A percentile compares a stretch with the other conserved stretches of the same genome.
Conservation (phyloP, 2,329 filamentous ascomycete genomes). For the Apiospora saccharicola region DNA sequence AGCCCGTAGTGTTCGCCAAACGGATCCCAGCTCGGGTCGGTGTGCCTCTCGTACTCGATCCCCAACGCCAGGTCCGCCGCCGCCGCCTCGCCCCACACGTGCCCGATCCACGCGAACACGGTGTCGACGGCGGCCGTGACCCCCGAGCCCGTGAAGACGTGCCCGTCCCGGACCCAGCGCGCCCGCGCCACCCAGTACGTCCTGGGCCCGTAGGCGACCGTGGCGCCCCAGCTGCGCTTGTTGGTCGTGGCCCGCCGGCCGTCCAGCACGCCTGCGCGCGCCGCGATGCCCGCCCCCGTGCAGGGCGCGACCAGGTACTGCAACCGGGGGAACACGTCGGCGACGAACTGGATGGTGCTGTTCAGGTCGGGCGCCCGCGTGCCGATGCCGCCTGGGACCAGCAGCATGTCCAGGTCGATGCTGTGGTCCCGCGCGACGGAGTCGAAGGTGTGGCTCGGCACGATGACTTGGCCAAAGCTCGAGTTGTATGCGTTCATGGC, state of each 20-base stretch:
- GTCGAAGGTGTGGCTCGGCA: constrained; percentile 61
- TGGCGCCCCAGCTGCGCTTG: constrained; percentile 49
- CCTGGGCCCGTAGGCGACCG: constrained; percentile 49
- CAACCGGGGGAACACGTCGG: constrained; percentile 52
- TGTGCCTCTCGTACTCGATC: constrained; percentile 66
- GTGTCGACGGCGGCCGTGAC: constrained; percentile 63
- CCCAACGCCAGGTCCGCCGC: constrained; percentile 56
- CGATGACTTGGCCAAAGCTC: constrained; percentile 43
- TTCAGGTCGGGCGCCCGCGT: constrained; percentile 45
- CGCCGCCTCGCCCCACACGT: constrained; percentile 59
- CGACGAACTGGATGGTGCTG: constrained; percentile 55
- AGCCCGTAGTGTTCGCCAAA: constrained; percentile 48
- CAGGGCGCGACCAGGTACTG: constrained; percentile 70
- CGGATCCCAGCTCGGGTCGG: constrained; percentile 58
- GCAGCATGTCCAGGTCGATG: constrained; percentile 63
- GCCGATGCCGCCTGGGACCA: constrained; percentile 71
- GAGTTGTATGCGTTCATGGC: constrained; percentile 32
- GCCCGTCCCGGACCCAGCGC: constrained; percentile 70
- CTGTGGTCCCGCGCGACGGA: constrained; percentile 47
- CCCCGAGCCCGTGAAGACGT: constrained; percentile 72
- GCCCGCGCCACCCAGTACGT: constrained; percentile 68
- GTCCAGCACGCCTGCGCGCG: constrained; percentile 66
- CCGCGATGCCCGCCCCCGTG: constrained; percentile 67
- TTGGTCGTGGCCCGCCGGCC: constrained; percentile 71
- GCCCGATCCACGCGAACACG: constrained; percentile 63